Evolutionary conservation across 768 basidiomycete genomes (phyloP).

Genomic region (Dacryopinax spathularia): DNA sequence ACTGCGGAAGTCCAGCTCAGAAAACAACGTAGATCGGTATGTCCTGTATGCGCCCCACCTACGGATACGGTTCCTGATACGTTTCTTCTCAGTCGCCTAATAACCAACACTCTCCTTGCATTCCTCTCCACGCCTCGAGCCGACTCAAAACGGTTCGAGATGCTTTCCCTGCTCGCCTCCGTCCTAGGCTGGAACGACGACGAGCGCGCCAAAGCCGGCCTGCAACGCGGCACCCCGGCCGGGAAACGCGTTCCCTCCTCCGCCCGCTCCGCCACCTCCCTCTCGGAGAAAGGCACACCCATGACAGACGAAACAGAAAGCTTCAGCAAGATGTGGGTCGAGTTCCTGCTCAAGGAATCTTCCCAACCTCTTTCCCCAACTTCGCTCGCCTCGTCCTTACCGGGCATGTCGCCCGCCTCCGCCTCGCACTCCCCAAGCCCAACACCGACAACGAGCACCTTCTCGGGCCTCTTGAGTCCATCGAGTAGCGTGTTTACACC

Average conservation of each 20-base stretch:
- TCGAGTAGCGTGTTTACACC: background rate
- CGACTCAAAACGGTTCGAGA: constrained; percentile 92
- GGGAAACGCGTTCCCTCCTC: constrained; percentile 20
- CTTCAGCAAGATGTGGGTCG: constrained; percentile 94
- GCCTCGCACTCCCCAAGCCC: background rate
- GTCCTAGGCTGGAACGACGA: constrained; percentile 86
- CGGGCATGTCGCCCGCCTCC: background rate
- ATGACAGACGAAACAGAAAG: constrained; percentile 30
- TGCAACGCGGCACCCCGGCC: constrained; percentile 38
- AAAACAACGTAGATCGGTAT: constrained; percentile 69
- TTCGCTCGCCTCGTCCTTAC: background rate
- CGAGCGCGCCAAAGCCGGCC: constrained; percentile 82
- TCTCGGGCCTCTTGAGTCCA: background rate
- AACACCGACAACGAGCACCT: background rate
- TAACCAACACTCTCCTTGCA: constrained; percentile 82
- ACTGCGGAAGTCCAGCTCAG: constrained; percentile 66
- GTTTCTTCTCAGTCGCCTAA: constrained; percentile 43
- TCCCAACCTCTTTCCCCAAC: constrained; percentile 30
- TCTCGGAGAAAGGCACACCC: background rate
- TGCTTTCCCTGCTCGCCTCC: constrained; percentile 75
- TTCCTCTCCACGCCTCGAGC: constrained; percentile 83
- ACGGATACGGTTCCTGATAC: background rate
- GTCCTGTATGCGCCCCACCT: constrained; percentile 10
- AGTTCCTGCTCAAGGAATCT: constrained; percentile 91
- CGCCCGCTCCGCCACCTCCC: constrained; percentile 24